Conservation (phyloP, 129 eudicot species). For the Lonicera japonica region DNA sequence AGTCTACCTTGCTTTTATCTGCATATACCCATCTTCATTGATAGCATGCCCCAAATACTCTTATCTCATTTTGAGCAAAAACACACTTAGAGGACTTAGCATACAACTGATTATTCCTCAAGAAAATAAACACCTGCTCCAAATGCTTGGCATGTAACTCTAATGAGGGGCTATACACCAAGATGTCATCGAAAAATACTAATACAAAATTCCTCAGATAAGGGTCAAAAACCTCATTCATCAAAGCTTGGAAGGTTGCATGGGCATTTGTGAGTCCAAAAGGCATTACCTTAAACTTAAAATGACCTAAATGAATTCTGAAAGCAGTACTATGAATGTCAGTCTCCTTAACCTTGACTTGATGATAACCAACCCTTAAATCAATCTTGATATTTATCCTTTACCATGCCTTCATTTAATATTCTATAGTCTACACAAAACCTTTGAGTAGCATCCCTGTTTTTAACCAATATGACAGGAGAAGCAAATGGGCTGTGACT, state of each 20-base stretch:
- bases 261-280: conserved; percentile 12
- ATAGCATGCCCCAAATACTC: not conserved
- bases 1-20: not conserved
- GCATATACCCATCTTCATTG: not conserved
- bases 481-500: not conserved
- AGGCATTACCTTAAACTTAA: conserved; percentile 11
- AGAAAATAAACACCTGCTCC: not conserved
- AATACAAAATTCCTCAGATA: conserved; percentile 8
- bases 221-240: conserved; percentile 1
- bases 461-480: not conserved
- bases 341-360: not conserved
- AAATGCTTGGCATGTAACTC: not conserved
- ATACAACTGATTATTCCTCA: not conserved
- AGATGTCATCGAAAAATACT: conserved; percentile 23
- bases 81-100: not conserved
- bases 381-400: not conserved
- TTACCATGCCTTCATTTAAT: not conserved
- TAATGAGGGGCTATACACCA: not conserved
- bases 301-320: not conserved
- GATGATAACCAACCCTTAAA: not conserved
- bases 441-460: not conserved
- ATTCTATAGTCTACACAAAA: conserved; percentile 1
- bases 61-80: not conserved
- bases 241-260: conserved; percentile 8
- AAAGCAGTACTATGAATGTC: not conserved